These are phyloP conservation scores for Leccinellum albellum DNA, from an alignment of 768 basidiomycete genomes.

Conservation along the genomic window DNA sequence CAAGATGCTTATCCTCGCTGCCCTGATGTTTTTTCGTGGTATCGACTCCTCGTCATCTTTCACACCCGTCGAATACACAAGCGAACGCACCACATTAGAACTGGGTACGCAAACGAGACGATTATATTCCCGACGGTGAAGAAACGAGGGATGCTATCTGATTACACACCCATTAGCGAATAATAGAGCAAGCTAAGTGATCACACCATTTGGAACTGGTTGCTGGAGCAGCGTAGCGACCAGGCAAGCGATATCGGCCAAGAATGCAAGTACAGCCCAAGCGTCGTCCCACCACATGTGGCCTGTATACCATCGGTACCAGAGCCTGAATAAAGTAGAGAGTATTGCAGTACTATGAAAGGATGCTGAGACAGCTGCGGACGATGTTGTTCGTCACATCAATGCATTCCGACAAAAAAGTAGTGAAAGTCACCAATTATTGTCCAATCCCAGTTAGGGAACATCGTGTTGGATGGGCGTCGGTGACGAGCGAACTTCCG, in stretches of 20 bases:
- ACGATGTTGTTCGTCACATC: not conserved
- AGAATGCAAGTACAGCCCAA: slow-evolving; percentile 15
- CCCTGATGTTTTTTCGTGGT: slow-evolving; percentile 11
- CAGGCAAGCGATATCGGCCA: slow-evolving; percentile 12
- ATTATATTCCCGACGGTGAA: slow-evolving; percentile 11
- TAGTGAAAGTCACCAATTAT: slow-evolving; percentile 12
- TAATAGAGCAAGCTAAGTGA: not conserved
- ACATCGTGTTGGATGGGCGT: slow-evolving; percentile 7
- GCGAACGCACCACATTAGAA: slow-evolving; percentile 14
- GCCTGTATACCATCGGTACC: slow-evolving; percentile 16
- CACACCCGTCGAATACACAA: not conserved
- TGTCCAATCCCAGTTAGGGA: slow-evolving; percentile 9
- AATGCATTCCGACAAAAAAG: not conserved
- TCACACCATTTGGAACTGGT: slow-evolving; percentile 8
- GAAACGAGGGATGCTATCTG: slow-evolving; percentile 4
- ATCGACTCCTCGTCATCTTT: not conserved
- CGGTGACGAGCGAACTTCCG: not conserved
- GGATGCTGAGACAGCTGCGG: slow-evolving; percentile 10
- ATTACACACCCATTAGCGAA: not conserved
- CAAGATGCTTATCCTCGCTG: slow-evolving; percentile 24
- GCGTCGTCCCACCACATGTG: slow-evolving; percentile 28
- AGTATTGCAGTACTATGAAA: slow-evolving; percentile 22
- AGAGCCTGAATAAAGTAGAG: slow-evolving; percentile 22
- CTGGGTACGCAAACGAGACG: slow-evolving; percentile 16
- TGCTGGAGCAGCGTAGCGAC: slow-evolving; percentile 3